Evolutionary conservation across 768 basidiomycete genomes (phyloP).

Genomic region (Dioszegia crocea): DNA sequence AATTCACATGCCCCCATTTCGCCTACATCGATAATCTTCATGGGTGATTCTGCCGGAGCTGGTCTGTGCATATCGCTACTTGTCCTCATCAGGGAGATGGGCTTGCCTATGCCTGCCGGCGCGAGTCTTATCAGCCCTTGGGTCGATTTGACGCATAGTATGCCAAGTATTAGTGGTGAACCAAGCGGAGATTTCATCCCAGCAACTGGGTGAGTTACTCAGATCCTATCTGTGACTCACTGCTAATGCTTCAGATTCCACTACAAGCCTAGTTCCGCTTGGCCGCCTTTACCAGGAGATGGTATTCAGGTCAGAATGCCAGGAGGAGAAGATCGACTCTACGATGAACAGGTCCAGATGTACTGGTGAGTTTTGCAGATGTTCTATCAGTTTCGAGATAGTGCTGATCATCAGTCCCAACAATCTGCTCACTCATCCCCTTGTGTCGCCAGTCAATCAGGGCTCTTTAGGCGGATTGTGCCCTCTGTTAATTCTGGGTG

Average conservation of each 20-base stretch:
- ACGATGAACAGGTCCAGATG: slow-evolving; percentile 46
- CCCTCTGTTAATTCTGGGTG: slow-evolving; percentile 41
- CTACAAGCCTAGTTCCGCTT: slow-evolving; percentile 39
- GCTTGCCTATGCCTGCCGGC: slow-evolving; percentile 46
- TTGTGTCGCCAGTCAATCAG: slow-evolving; percentile 43
- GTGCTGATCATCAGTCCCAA: slow-evolving; percentile 33
- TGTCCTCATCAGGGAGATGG: slow-evolving; percentile 43
- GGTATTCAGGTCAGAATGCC: slow-evolving; percentile 35
- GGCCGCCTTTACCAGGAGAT: slow-evolving; percentile 39
- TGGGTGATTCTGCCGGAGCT: slow-evolving; percentile 48
- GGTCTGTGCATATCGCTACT: slow-evolving; percentile 44
- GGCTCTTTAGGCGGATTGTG: slow-evolving; percentile 48
- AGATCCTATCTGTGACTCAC: background rate
- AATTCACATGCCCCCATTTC: slow-evolving; percentile 38
- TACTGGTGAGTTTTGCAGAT: slow-evolving; percentile 32
- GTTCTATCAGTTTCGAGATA: too few species aligned
- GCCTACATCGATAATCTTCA: slow-evolving; percentile 42
- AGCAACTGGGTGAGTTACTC: slow-evolving; percentile 27
- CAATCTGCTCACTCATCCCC: slow-evolving; percentile 44
- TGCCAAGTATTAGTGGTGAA: slow-evolving; percentile 40
- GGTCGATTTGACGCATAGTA: slow-evolving; percentile 48
- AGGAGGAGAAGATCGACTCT: slow-evolving; percentile 24
- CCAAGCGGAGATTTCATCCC: slow-evolving; percentile 43
- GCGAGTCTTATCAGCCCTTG: slow-evolving; percentile 47
- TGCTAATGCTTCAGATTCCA: slow-evolving; percentile 28